Conservation (phyloP, 202 grass and related monocot species). For the Setaria viridis region DNA sequence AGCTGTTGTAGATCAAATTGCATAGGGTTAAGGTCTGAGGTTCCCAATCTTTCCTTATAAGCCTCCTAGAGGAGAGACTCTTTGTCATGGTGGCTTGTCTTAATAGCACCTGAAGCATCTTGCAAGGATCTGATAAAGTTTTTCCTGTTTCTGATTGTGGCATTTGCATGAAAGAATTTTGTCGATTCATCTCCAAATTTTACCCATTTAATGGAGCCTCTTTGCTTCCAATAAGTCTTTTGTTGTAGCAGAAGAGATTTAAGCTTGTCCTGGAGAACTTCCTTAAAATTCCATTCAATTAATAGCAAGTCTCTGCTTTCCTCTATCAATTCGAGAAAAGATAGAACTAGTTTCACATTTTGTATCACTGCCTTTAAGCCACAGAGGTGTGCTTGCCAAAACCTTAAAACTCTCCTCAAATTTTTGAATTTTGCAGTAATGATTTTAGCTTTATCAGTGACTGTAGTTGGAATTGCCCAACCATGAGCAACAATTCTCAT, state of each 20-base stretch:
- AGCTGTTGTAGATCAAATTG: too few species aligned
- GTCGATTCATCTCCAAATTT: too few species aligned
- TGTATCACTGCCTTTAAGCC: too few species aligned
- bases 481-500: too few species aligned
- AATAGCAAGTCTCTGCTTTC: not conserved
- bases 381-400: too few species aligned
- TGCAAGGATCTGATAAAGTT: too few species aligned
- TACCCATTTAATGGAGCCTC: too few species aligned
- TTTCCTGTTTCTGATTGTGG: not conserved
- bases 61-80: too few species aligned
- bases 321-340: not conserved
- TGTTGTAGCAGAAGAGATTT: not conserved
- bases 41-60: too few species aligned
- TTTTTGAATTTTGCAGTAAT: not conserved
- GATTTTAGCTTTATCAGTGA: not conserved
- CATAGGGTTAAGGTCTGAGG: too few species aligned
- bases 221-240: not conserved
- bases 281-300: not conserved
- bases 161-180: not conserved
- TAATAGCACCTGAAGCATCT: too few species aligned
- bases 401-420: not conserved
- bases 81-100: too few species aligned
- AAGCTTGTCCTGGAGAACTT: accelerated
- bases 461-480: not conserved
- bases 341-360: not conserved